Evolutionary conservation across 345 rosid genomes (phyloP).

Genomic region (Triadica sebifera): DNA sequence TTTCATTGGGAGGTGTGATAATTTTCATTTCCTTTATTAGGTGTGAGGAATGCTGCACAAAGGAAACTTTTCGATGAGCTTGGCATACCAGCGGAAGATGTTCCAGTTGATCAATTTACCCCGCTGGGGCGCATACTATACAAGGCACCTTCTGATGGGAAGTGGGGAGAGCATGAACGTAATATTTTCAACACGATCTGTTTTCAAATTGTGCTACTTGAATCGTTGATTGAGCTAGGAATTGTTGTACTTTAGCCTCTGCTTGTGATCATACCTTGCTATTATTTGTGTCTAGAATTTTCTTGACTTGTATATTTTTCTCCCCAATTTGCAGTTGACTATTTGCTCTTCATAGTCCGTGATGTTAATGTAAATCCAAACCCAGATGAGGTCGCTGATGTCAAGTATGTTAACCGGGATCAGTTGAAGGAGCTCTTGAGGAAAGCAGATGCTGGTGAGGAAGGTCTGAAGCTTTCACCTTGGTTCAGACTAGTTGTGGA

Average conservation of each 20-base stretch:
- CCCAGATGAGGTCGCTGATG: slow-evolving; percentile 85
- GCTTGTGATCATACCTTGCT: no score
- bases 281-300: not conserved
- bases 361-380: slow-evolving; percentile 72
- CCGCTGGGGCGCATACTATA: slow-evolving; percentile 78
- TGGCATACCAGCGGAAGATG: slow-evolving; percentile 86
- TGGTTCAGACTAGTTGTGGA: slow-evolving; percentile 97
- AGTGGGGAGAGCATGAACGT: slow-evolving; percentile 99
- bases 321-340: slow-evolving; percentile 64
- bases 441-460: slow-evolving; percentile 88
- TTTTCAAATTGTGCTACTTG: not conserved
- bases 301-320: not conserved
- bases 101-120: slow-evolving; percentile 80
- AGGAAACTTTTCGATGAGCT: slow-evolving; percentile 97
- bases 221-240: not conserved
- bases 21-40: slow-evolving; percentile 32
- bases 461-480: slow-evolving; percentile 75
- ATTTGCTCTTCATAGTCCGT: slow-evolving; percentile 75
- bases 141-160: slow-evolving; percentile 97
- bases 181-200: slow-evolving; percentile 18
- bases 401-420: slow-evolving; percentile 74
- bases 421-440: slow-evolving; percentile 75
- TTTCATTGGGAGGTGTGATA: not conserved
- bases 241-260: no score
- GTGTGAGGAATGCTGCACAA: slow-evolving; percentile 95